Evolutionary conservation across 1,139 yeast genomes (phyloP).

Genomic region (Pichia sp.): DNA sequence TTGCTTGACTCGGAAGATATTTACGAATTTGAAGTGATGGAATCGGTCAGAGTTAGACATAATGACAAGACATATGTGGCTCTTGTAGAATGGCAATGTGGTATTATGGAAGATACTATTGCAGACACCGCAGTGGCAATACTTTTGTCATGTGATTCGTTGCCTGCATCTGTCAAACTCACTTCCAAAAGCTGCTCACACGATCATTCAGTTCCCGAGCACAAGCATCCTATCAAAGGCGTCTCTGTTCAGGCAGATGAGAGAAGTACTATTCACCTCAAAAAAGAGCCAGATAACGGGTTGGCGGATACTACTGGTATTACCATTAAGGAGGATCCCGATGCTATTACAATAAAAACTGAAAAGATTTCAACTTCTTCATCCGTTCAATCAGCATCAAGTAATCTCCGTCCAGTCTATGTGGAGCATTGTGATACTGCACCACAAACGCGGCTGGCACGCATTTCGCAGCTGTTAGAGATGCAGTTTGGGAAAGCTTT

Average conservation of each 20-base stretch:
- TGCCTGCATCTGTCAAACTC: constrained; percentile 90
- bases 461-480: constrained; percentile 58
- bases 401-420: background rate
- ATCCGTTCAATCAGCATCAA: background rate
- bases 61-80: constrained; percentile 43
- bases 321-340: background rate
- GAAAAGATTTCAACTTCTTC: background rate
- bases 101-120: constrained; percentile 82
- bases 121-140: constrained; percentile 95
- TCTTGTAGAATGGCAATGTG: constrained; percentile 87
- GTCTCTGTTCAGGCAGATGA: background rate
- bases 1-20: constrained; percentile 57
- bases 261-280: constrained; percentile 6
- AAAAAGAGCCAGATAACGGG: background rate
- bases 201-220: constrained; percentile 21
- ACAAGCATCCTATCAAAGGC: constrained; percentile 19
- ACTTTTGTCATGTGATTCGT: constrained; percentile 82
- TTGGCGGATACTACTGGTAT: background rate
- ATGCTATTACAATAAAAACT: background rate
- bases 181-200: constrained; percentile 60
- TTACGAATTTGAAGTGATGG: constrained; percentile 34
- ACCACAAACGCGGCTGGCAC: constrained; percentile 51
- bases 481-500: constrained; percentile 90
- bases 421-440: constrained; percentile 36
- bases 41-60: constrained; percentile 45